A percentile compares a stretch with the other conserved stretches of the same genome.
Conservation (phyloP, 805 yeast genomes). For the Yamadazyma kitorensis region DNA sequence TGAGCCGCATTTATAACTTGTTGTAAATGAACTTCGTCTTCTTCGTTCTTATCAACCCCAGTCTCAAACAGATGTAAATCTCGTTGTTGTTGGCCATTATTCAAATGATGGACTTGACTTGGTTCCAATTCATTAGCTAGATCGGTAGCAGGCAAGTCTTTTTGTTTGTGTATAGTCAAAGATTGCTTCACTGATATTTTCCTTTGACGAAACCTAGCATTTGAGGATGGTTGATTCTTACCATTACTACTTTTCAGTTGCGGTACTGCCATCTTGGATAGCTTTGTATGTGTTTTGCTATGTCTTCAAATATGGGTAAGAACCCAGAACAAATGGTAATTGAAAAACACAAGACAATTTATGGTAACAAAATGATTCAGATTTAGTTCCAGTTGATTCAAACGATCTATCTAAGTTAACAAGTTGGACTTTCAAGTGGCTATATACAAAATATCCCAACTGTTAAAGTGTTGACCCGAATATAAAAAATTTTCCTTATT, state of each 20-base stretch:
- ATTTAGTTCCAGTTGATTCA: no score
- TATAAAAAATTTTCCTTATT: neutral
- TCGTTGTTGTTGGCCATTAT: conserved; percentile 71
- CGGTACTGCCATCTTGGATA: conserved; percentile 35
- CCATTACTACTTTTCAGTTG: conserved; percentile 29
- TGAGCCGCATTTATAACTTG: conserved; percentile 83
- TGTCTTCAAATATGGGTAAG: no score
- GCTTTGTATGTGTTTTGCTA: neutral
- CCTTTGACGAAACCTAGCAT: conserved; percentile 87
- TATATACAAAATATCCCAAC: no score
- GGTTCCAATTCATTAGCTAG: conserved; percentile 38
- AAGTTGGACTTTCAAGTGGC: no score
- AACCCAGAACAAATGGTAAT: no score
- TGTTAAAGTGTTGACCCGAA: no score
- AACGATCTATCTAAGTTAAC: no score
- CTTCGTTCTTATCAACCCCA: conserved; percentile 97
- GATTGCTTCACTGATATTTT: conserved; percentile 91
- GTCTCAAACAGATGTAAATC: conserved; percentile 90
- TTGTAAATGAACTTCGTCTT: conserved; percentile 93
- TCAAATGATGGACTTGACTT: conserved; percentile 40
- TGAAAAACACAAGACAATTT: no score
- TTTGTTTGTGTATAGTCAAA: conserved; percentile 70
- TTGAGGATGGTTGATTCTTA: conserved; percentile 33
- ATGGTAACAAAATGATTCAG: no score
- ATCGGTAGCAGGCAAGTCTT: conserved; percentile 79